Base-by-base conservation (phyloP, 2,329 filamentous ascomycete genomes). In the Stachybotrys chlorohalonatus region DNA sequence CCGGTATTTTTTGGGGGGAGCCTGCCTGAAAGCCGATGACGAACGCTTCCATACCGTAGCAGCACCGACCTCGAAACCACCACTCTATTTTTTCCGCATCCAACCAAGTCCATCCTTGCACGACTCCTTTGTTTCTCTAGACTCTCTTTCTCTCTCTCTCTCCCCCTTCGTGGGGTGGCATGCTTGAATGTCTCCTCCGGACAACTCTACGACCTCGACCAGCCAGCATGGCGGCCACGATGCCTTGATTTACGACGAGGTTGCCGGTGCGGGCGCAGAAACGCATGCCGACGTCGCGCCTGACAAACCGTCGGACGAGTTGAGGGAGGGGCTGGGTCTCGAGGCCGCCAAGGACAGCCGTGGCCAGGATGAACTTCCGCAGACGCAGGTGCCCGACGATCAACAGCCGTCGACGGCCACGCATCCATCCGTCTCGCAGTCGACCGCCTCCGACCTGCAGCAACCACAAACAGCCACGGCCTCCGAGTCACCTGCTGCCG, bases 121-220 rank as follows among this genome's bases (percentile, higher is more conserved):
- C 24, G 24, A 24, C 24, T 24, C 24, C 24, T 13, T 42, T 13
- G 36, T 13, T 42, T 9, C 13, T 5, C 13, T 42, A 9, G 36
- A 9, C 36, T 13, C 9, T 42, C 36, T 42, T 5, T 5, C 9
- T 42, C 36, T 42, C 36, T 42, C 36, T 13, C 9, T 42, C 36
- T 42, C 36, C 36, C 9, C 36, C 36, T 42, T 13, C 13, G 36
- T 13, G 8, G 31, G 17, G 42, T 54, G 54, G 56, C 55, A 59
- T n/a, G 8, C 46, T 47, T 70, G 69, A 61, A 72, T 72, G 69
- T 71, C 69, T 67, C 67, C 67, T 57, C 66, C 66, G 54, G 68
- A 68, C 59, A 59, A 60, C 47, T 61, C 64, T 55, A 56, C 62
- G 53, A 56, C 61, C 63, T 61, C 58, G 56, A 58, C 60, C 56